Evolutionary conservation across 352 stramenopile species (phyloP).

Genomic region (Blastocystis sp.): DNA sequence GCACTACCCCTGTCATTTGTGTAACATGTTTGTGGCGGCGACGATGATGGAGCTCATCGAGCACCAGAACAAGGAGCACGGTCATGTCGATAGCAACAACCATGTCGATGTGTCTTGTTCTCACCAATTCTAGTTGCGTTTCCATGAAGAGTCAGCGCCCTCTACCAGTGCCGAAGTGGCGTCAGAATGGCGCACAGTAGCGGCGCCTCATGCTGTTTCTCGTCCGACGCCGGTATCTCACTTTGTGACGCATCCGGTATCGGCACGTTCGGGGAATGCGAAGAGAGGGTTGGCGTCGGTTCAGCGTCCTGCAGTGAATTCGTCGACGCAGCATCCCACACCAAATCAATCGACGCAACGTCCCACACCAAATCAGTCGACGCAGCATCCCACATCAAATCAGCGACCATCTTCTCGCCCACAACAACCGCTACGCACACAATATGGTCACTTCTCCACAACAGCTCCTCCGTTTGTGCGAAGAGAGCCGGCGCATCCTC

Average conservation of each 20-base stretch:
- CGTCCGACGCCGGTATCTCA: background rate
- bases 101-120: background rate
- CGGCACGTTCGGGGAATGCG: background rate
- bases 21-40: background rate
- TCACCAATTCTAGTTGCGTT: background rate
- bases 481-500: background rate
- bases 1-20: slow-evolving; percentile 12
- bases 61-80: background rate
- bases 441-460: background rate
- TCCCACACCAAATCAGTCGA: background rate
- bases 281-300: background rate
- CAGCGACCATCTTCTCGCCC: background rate
- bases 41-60: slow-evolving; percentile 37
- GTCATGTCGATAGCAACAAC: background rate
- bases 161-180: too few relatives aligned
- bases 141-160: too few relatives aligned
- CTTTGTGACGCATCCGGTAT: background rate
- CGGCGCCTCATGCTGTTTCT: background rate
- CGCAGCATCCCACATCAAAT: background rate
- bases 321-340: background rate
- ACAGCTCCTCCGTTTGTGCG: background rate
- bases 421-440: background rate
- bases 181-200: background rate
- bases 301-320: background rate
- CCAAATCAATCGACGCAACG: background rate